These are phyloP conservation scores for Colletotrichum coccodes DNA, from an alignment of 2,329 filamentous ascomycete genomes.

Conservation along the genomic window DNA sequence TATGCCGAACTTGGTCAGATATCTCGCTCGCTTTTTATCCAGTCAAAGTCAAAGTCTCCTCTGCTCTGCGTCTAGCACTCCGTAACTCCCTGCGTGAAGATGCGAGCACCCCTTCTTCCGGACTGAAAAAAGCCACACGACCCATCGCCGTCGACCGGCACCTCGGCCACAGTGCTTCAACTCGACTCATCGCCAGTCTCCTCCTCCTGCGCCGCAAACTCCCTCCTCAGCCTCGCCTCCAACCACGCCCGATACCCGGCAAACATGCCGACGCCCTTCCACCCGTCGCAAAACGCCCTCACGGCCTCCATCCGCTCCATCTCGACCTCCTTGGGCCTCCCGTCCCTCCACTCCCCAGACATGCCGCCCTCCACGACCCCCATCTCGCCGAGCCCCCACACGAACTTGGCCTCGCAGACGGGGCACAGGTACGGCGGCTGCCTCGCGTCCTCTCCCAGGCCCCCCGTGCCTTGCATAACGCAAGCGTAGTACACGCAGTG, in stretches of 20 bases:
- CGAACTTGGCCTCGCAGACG: constrained; percentile 66
- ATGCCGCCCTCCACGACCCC: constrained; percentile 33
- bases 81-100: too few species aligned
- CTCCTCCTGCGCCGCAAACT: not conserved
- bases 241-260: constrained; percentile 57
- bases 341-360: constrained; percentile 35
- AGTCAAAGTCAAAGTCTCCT: too few species aligned
- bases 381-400: constrained; percentile 42
- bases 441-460: constrained; percentile 66
- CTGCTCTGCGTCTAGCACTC: too few species aligned
- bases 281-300: constrained; percentile 51
- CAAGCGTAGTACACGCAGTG: constrained; percentile 76
- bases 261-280: constrained; percentile 55
- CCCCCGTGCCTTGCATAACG: constrained; percentile 69
- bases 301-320: constrained; percentile 40
- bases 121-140: too few species aligned
- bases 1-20: too few species aligned
- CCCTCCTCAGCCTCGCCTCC: constrained; percentile 18
- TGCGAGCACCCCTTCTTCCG: too few species aligned
- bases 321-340: not conserved
- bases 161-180: too few species aligned
- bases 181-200: not conserved
- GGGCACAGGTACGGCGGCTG: constrained; percentile 73
- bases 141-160: too few species aligned
- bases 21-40: too few species aligned